A percentile compares a stretch with the other conserved stretches of the same genome.
These are phyloP conservation scores for Cladobotryum mycophilum DNA, from an alignment of 2,329 filamentous ascomycete species.

Conservation along the genomic window DNA sequence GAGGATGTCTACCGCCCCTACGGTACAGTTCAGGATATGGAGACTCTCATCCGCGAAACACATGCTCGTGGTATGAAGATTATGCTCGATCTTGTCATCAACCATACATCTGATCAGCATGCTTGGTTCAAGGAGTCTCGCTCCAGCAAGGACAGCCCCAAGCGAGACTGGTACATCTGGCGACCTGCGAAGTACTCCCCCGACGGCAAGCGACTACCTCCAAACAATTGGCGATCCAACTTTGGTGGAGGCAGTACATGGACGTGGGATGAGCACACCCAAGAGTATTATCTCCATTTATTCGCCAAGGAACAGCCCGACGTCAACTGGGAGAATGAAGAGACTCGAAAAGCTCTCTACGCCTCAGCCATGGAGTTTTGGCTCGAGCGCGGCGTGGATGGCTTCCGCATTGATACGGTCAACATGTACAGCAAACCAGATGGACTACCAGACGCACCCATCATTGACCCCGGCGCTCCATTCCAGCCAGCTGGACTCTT, in stretches of 20 bases:
- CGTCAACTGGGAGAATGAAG: slow-evolving; percentile 75
- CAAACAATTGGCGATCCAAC: slow-evolving; percentile 67
- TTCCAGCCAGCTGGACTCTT: slow-evolving; percentile 50
- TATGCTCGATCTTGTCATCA: slow-evolving; percentile 70
- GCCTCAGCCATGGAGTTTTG: slow-evolving; percentile 70
- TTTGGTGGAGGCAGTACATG: slow-evolving; percentile 57
- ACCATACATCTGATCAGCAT: slow-evolving; percentile 68
- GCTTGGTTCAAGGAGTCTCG: slow-evolving; percentile 65
- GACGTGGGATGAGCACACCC: slow-evolving; percentile 65
- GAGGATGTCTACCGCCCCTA: slow-evolving; percentile 59
- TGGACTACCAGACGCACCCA: slow-evolving; percentile 51
- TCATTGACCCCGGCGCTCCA: slow-evolving; percentile 38
- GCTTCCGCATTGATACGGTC: slow-evolving; percentile 70
- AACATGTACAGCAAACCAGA: slow-evolving; percentile 64
- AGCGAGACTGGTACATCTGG: slow-evolving; percentile 65
- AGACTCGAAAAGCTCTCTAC: slow-evolving; percentile 63
- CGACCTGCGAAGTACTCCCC: slow-evolving; percentile 44
- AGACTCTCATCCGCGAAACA: slow-evolving; percentile 52
- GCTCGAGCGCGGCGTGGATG: slow-evolving; percentile 66
- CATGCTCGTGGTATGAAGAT: slow-evolving; percentile 61
- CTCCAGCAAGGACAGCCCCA: slow-evolving; percentile 53
- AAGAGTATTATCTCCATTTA: slow-evolving; percentile 71
- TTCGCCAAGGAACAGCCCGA: slow-evolving; percentile 74
- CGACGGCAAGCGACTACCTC: slow-evolving; percentile 58
- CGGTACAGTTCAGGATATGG: slow-evolving; percentile 60